Evolutionary conservation across 805 yeast species (phyloP), one percentile per base, ranked within the genome.

Genomic region (Starmerella floris): DNA sequence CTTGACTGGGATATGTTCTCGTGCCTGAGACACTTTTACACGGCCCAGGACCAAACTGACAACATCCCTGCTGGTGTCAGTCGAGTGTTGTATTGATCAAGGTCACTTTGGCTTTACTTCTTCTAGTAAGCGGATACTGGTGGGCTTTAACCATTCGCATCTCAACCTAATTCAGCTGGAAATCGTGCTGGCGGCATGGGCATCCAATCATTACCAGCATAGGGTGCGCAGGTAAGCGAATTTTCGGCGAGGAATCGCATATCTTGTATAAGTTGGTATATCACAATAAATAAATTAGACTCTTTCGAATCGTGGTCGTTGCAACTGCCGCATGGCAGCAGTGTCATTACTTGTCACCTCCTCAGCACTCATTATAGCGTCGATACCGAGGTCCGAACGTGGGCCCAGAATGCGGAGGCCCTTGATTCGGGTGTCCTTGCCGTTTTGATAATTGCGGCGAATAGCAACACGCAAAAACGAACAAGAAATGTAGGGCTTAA

Each of bases 351-450:
- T n/a, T n/a, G n/a, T n/a, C n/a, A n/a, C n/a, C n/a, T n/a, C n/a
- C n/a, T n/a, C n/a, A n/a, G n/a, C n/a, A n/a, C n/a, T n/a, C n/a
- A n/a, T n/a, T n/a, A n/a, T n/a, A n/a, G n/a, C n/a, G n/a, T n/a
- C n/a, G n/a, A n/a, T n/a, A n/a, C n/a, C n/a, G n/a, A n/a, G n/a
- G n/a, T n/a, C n/a, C n/a, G n/a, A n/a, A 25, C 40, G 33, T 5
- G 50, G 46, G 8, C 46, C 51, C 5, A 44, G 39, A 4, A 51
- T 23, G 3, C 49, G 45, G 27, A 54, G 34, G 2, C 85, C 79
- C 37, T 98, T 62, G 10, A 91, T 65, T 58, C 85, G 97, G 1
- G 95, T 79, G 59, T 91, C 99, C 56, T 88, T 91, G 36, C 99
- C 99, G 56, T 83, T 85, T 56, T 87, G 96, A 54, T 84, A 95